These are phyloP conservation scores for Posidonia australis DNA, from an alignment of 106 monocot genomes.

Conservation along the genomic window DNA sequence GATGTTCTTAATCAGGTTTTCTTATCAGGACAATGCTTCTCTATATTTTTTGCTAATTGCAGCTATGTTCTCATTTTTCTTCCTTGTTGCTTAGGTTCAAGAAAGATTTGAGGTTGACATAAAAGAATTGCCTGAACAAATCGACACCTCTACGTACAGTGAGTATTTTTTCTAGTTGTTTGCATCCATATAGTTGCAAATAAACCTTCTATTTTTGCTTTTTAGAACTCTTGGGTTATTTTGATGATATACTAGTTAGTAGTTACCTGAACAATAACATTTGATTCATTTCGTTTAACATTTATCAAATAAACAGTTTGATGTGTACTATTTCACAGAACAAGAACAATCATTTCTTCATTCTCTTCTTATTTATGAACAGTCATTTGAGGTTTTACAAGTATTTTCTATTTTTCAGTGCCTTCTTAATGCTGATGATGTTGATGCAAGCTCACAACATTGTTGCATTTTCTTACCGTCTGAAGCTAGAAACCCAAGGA, in stretches of 20 bases:
- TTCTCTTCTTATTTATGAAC: too few relatives aligned
- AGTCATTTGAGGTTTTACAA: background rate
- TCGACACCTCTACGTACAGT: constrained; percentile 98
- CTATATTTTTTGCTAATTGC: background rate
- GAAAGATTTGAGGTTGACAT: constrained; percentile 99
- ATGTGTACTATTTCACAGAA: too few relatives aligned
- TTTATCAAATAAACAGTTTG: too few relatives aligned
- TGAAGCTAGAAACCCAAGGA: too few relatives aligned
- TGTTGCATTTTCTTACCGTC: too few relatives aligned
- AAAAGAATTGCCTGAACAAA: constrained; percentile 93
- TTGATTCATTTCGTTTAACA: too few relatives aligned
- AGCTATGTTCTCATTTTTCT: background rate
- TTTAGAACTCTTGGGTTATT: background rate
- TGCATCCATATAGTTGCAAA: background rate
- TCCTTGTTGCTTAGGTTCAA: constrained; percentile 50
- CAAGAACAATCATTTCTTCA: too few relatives aligned
- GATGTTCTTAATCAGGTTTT: constrained; percentile 91
- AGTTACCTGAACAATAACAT: too few relatives aligned
- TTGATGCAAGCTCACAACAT: too few relatives aligned
- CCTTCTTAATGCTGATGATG: constrained; percentile 4
- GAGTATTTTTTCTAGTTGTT: constrained; percentile 16
- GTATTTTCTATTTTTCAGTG: background rate
- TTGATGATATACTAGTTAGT: background rate
- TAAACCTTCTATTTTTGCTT: background rate
- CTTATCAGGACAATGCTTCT: background rate